Base-by-base conservation (phyloP, 1,284 basidiomycete species). In the Afroboletus lepidellus region DNA sequence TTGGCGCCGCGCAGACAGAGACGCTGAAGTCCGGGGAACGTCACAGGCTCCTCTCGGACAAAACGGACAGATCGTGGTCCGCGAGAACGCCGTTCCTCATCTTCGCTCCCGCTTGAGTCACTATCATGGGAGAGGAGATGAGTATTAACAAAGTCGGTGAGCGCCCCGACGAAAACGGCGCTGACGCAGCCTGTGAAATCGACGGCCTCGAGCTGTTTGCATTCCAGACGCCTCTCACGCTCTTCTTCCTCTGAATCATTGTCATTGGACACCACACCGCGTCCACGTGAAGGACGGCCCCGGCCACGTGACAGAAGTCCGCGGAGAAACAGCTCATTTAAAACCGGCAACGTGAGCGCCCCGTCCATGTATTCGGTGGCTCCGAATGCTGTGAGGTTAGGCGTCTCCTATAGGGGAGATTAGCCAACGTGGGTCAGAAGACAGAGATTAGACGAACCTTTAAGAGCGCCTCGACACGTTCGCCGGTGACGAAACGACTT, bases 301-400 rank as follows among this genome's bases (percentile, higher is more conserved):
- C 87, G 77, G 1, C 81, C 84, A 38, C 83, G 80, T 29, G 85
- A 84, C 9, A 80, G 77, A 8, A 76, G 72, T 8, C 93, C 93
- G 27, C 94, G 85, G 57, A 96, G 81, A 63, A 97, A 85, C 8
- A 97, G 74, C 63, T 96, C 94, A 53, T 86, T 88, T 21, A 97
- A 72, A 3, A 97, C 92, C 0, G 84, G 75, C 23, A 89, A 74
- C 8, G 87, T 89, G 41, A 97, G 75, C 1, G 94, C 87, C 2
- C 92, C 91, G 61, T 97, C 94, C 89, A 97, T 96, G 66, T 95
- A 97, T 69, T 96, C 94, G 0, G 93, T 96, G n/a, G 92, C 92
- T 27, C 92, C 92, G 59, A 96, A 90, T 3, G 85, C 79, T 13
- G 77, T 77, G 23, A 96, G 74, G 61, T 90, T 92, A 0, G 91